phyloP scores from a whole-genome alignment of 1,139 yeast species.

The Lizanozyma gosingica region DNA sequence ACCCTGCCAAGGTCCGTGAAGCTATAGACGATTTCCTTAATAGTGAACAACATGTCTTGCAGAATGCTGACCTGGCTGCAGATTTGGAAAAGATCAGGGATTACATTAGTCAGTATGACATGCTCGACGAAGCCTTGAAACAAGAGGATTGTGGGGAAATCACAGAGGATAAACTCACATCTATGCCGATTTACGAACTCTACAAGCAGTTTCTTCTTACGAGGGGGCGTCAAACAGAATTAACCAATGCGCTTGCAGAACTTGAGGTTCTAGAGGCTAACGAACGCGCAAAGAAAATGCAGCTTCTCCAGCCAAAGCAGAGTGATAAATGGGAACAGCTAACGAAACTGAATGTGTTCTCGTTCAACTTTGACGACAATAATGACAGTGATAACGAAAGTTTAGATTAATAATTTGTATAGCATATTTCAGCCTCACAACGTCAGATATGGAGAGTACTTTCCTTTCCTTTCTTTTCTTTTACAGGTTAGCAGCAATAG shows the following conservation, averaged over 20 bases:
- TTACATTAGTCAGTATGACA: neutral
- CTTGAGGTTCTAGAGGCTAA: constrained; percentile 20
- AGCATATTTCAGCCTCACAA: no score
- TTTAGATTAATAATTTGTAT: neutral
- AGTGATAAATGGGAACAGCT: constrained; percentile 18
- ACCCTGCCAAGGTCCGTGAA: constrained; percentile 39
- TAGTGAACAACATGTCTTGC: constrained; percentile 9
- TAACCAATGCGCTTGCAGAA: constrained; percentile 24
- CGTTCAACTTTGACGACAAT: constrained; percentile 20
- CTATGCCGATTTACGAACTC: constrained; percentile 52
- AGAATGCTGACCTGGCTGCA: constrained; percentile 18
- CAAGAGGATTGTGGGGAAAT: constrained; percentile 39
- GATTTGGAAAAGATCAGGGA: constrained; percentile 29
- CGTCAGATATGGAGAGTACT: no score
- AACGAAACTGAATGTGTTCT: constrained; percentile 17
- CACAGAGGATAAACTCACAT: constrained; percentile 19
- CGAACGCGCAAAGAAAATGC: constrained; percentile 12
- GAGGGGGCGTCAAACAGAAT: constrained; percentile 22
- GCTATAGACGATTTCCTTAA: constrained; percentile 23
- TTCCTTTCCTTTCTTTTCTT: no score
- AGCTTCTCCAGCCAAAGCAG: constrained; percentile 11
- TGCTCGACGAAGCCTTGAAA: constrained; percentile 14
- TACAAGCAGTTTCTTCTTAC: constrained; percentile 37
- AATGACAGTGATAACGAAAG: constrained; percentile 8
- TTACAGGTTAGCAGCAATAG: no score